phyloP scores from a whole-genome alignment of 2,329 filamentous ascomycete genomes.

The Fusarium verrucosum region DNA sequence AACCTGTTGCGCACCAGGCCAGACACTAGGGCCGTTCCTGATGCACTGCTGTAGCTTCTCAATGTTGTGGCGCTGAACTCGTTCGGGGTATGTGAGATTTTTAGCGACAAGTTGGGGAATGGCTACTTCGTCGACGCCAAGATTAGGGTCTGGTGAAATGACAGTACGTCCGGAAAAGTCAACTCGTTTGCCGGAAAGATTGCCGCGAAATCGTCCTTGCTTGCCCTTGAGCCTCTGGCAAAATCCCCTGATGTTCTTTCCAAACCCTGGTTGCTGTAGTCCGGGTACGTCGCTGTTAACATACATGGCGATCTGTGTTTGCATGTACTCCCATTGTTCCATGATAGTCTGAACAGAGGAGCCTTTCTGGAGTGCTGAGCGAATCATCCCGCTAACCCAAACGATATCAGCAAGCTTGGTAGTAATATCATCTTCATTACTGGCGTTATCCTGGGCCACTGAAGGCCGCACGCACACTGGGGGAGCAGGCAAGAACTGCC shows the following conservation, averaged over 20 bases:
- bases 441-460: slow-evolving; percentile 90
- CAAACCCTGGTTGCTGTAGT: slow-evolving; percentile 85
- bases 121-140: slow-evolving; percentile 92
- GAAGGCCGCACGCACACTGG: slow-evolving; percentile 95
- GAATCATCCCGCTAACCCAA: slow-evolving; percentile 87
- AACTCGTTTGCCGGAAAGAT: slow-evolving; percentile 96
- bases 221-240: slow-evolving; percentile 97
- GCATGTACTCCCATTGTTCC: slow-evolving; percentile 98
- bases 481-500: slow-evolving; percentile 94
- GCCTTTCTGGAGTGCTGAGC: slow-evolving; percentile 82
- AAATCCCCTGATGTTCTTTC: slow-evolving; percentile 90
- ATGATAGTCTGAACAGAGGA: slow-evolving; percentile 89
- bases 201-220: slow-evolving; percentile 95
- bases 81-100: slow-evolving; percentile 94
- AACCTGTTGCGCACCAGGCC: slow-evolving; percentile 89
- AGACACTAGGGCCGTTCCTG: slow-evolving; percentile 76
- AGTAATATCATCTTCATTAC: slow-evolving; percentile 95
- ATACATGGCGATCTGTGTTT: slow-evolving; percentile 95
- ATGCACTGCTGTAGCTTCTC: slow-evolving; percentile 81
- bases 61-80: slow-evolving; percentile 85
- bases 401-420: slow-evolving; percentile 98
- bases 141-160: slow-evolving; percentile 95
- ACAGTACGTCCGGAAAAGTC: slow-evolving; percentile 98
- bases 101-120: slow-evolving; percentile 92
- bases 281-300: slow-evolving; percentile 97